Evolutionary conservation across 345 rosid species (phyloP).

Genomic region (Aethionema arabicum): DNA sequence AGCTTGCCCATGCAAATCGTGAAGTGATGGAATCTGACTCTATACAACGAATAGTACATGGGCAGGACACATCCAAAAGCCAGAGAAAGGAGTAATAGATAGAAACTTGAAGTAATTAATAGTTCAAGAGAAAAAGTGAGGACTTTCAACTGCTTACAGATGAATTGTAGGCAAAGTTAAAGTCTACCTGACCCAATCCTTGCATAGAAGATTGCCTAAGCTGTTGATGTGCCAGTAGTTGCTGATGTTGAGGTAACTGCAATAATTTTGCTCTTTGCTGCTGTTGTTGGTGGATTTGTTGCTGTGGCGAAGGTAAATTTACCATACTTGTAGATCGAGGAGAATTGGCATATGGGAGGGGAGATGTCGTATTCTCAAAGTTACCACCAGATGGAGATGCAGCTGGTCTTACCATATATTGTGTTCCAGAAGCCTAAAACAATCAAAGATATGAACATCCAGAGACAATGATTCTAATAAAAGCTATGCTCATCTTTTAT

Average conservation of each 20-base stretch:
- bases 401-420: constrained; percentile 74
- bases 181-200: constrained; percentile 67
- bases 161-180: neutral
- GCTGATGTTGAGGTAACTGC: constrained; percentile 77
- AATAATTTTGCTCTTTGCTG: constrained; percentile 76
- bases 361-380: constrained; percentile 81
- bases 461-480: constrained; percentile 11
- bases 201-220: constrained; percentile 73
- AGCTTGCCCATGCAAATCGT: constrained; percentile 69
- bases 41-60: constrained; percentile 32
- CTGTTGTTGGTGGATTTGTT: constrained; percentile 62
- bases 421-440: constrained; percentile 65
- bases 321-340: constrained; percentile 82
- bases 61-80: constrained; percentile 11
- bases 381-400: constrained; percentile 77
- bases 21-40: constrained; percentile 62
- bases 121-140: neutral
- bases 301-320: constrained; percentile 89
- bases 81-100: neutral
- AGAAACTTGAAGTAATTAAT: neutral
- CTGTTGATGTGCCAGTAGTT: constrained; percentile 74
- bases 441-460: constrained; percentile 22
- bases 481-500: neutral
- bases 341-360: constrained; percentile 84
- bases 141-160: constrained; percentile 6